These are phyloP conservation scores for Dendrostoma leiphaemia DNA, from an alignment of 2,329 filamentous ascomycete genomes.

Conservation along the genomic window DNA sequence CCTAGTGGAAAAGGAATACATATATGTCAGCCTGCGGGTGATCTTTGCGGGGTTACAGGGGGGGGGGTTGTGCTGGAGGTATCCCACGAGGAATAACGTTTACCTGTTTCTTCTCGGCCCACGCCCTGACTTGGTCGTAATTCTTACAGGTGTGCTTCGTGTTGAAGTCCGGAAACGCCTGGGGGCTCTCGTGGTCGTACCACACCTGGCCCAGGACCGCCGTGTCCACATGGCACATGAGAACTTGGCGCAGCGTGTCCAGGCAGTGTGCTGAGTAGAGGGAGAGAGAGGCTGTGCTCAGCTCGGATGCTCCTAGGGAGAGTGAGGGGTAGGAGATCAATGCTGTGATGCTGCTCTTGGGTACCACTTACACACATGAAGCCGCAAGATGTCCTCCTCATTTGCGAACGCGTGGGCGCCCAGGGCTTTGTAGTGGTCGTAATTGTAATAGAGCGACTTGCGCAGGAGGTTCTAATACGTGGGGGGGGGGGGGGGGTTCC, in stretches of 20 bases:
- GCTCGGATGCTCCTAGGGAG: too few species aligned
- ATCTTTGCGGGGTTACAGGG: too few species aligned
- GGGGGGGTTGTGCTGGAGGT: too few species aligned
- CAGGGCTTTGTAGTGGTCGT: conserved; percentile 51
- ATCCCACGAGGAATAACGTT: too few species aligned
- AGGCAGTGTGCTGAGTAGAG: conserved; percentile 52
- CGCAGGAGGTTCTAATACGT: conserved; percentile 56
- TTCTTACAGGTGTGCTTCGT: conserved; percentile 53
- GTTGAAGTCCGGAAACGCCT: conserved; percentile 61
- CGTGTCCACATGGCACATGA: conserved; percentile 62
- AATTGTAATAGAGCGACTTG: conserved; percentile 58
- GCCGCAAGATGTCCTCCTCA: conserved; percentile 49
- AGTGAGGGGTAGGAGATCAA: too few species aligned
- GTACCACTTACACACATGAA: conserved; percentile 57
- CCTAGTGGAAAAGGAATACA: too few species aligned
- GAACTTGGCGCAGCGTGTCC: conserved; percentile 58
- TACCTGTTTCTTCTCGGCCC: conserved; percentile 53
- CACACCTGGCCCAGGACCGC: conserved; percentile 62
- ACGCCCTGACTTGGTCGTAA: conserved; percentile 33
- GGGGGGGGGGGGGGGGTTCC: conserved; percentile 58
- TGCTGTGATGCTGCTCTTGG: too few species aligned
- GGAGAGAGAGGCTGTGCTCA: background rate
- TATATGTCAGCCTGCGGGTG: too few species aligned
- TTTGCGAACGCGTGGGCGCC: conserved; percentile 55
- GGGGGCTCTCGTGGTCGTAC: conserved; percentile 43